phyloP scores from a whole-genome alignment of 768 basidiomycete genomes.

The Chlorophyllum brunneum region DNA sequence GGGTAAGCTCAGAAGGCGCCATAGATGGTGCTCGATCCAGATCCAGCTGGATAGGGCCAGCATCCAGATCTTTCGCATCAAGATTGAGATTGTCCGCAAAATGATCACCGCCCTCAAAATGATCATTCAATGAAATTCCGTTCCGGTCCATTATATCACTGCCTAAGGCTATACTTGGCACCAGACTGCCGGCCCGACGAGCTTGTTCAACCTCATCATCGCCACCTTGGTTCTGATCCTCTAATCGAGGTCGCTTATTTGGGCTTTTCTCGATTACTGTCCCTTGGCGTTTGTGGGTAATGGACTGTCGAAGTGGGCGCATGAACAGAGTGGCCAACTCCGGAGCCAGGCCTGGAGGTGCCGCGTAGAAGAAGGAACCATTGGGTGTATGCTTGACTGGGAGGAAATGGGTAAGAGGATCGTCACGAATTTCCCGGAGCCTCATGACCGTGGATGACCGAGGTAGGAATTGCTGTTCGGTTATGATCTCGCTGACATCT shows the following conservation, averaged over 20 bases:
- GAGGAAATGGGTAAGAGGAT: slow-evolving; percentile 82
- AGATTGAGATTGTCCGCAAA: slow-evolving; percentile 71
- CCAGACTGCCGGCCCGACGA: slow-evolving; percentile 63
- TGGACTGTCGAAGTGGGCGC: slow-evolving; percentile 56
- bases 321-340: slow-evolving; percentile 84
- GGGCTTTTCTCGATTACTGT: slow-evolving; percentile 53
- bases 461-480: slow-evolving; percentile 82
- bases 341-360: slow-evolving; percentile 78
- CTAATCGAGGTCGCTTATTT: slow-evolving; percentile 58
- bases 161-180: slow-evolving; percentile 54
- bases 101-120: slow-evolving; percentile 60
- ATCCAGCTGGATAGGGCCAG: slow-evolving; percentile 30
- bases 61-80: slow-evolving; percentile 48
- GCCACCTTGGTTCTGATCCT: slow-evolving; percentile 41
- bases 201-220: slow-evolving; percentile 70
- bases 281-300: slow-evolving; percentile 56
- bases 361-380: slow-evolving; percentile 78
- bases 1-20: slow-evolving; percentile 53
- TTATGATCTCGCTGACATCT: slow-evolving; percentile 67
- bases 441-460: slow-evolving; percentile 82
- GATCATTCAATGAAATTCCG: slow-evolving; percentile 24
- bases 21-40: slow-evolving; percentile 42
- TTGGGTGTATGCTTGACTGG: slow-evolving; percentile 72
- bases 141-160: slow-evolving; percentile 25
- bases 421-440: slow-evolving; percentile 78